These are phyloP conservation scores for Fraxinus floribunda DNA, from an alignment of 305 asterid genomes.

Conservation along the genomic window DNA sequence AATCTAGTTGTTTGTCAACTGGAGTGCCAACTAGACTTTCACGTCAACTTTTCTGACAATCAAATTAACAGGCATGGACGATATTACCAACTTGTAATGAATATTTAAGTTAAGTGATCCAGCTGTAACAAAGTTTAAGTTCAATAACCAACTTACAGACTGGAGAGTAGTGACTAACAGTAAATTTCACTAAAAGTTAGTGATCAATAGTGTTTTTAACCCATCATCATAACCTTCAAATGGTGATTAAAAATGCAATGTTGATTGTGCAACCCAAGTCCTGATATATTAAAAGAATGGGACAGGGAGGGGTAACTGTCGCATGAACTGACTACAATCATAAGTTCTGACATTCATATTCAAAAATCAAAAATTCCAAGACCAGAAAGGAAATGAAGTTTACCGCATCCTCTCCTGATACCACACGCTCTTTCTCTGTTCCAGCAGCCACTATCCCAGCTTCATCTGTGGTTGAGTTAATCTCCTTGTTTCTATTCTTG, in stretches of 20 bases:
- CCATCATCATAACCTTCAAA: not conserved
- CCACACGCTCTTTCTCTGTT: slow-evolving; percentile 76
- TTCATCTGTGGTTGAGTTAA: slow-evolving; percentile 35
- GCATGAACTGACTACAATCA: not conserved
- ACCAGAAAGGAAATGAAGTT: slow-evolving; percentile 32
- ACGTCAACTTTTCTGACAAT: not conserved
- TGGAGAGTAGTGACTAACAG: not conserved
- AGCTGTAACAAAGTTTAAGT: not conserved
- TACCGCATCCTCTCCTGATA: slow-evolving; percentile 94
- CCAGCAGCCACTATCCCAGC: slow-evolving; percentile 88
- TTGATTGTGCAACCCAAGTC: not conserved
- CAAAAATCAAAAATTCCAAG: not conserved
- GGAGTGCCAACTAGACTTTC: not conserved
- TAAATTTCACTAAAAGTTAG: not conserved
- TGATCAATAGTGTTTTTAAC: not conserved
- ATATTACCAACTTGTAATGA: not conserved
- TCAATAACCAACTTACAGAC: not conserved
- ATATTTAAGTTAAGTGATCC: not conserved
- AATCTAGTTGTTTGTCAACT: not conserved
- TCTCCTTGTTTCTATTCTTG: not conserved
- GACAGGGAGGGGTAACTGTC: not conserved
- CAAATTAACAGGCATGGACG: not conserved
- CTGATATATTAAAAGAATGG: not conserved
- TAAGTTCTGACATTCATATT: not conserved
- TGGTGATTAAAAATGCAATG: not conserved